Base-by-base conservation (phyloP, 768 basidiomycete species). In the Pleurotus tuber-regium region DNA sequence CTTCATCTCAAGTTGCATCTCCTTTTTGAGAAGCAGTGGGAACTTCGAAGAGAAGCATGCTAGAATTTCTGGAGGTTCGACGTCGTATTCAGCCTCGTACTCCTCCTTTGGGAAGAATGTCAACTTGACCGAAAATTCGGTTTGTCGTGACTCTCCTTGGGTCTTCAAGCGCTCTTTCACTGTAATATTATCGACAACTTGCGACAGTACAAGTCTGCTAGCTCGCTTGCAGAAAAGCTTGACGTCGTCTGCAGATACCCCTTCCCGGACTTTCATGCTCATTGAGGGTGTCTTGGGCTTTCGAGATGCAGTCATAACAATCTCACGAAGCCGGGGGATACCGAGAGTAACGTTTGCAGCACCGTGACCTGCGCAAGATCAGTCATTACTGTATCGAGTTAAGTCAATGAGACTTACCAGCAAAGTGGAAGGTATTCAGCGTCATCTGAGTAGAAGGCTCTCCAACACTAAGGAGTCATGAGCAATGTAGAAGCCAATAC, bases 361-460 rank as follows among this genome's bases (percentile, higher is more conserved):
- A 70, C 97, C 96, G 63, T 98, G 97, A 57, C 96, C 92, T 94
- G 58, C 29, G 21, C n/a, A n/a, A 30, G 26, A 57, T 16, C 14
- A 55, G 35, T 39, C 10, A 21, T 12, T 18, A 33, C 26, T 12
- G 6, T 10, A 29, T 38, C n/a, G 26, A 28, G 51, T 11, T 2
- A 9, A 19, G 29, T 24, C 31, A 41, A 53, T 56, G 7, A 14
- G 30, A 63, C 79, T 61, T 67, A 85, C 93, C 96, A 59, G 97
- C 97, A 62, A 99, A 95, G 74, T 99, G 97, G 83, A 99, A 99
- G 10, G 97, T 99, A 66, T 99, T 99, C 56, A 99, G 72, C 7
- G 97, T 99, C 97, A 99, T 99, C 66, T 99, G 97, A 0, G 97
- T 99, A 12, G 97, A 99, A 4, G 97, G 97, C 67, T 99, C 97